Evolutionary conservation across 2,329 filamentous ascomycete genomes (phyloP), one percentile per base, ranked within the genome.

Genomic region (Pseudopithomyces maydicus): DNA sequence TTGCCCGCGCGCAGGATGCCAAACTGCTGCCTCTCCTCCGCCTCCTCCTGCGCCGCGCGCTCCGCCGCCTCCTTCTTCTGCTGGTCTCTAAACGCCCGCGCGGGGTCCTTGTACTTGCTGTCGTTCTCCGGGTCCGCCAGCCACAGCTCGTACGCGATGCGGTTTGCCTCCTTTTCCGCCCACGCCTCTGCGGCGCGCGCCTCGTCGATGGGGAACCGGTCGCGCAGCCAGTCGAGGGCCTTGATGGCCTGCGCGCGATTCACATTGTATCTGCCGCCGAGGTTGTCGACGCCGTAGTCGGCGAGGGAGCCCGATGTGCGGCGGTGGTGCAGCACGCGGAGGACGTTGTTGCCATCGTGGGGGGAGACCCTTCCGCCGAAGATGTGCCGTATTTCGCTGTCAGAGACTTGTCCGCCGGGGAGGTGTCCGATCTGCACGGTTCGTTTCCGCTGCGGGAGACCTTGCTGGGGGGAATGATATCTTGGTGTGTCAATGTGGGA

Each of bases 241-340:
- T 70, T 71, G 17, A 71, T 52, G 1, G 71, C 72, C 2, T 66
- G 58, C 0, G 65, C 64, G 2, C 65, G 62, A 42, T 57, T 69
- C n/a, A 74, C 63, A 42, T 70, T 58, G 45, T 68, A 72, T 45
- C 69, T 65, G 11, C 57, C 59, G 26, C 71, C 72, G 14, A 74
- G 62, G 42, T 71, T 69, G 56, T 71, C 70, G 7, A 78, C 70
- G 52, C 76, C 76, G 42, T 75, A 73, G 56, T 78, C 76, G 58
- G 70, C 73, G 7, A 78, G 66, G 7, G 73, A 74, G 29, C 76
- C 76, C 8, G 70, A 74, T 14, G 73, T 74, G 35, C 76, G 69
- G 7, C 76, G 74, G 56, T 74, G 71, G 47, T 78, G 76, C 12
- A 78, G 62, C 51, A 76, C 74, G 11, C 72, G 72, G 14, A 78